Base-by-base conservation (phyloP, 768 basidiomycete species). In the Trichaptum fuscoviolaceum region DNA sequence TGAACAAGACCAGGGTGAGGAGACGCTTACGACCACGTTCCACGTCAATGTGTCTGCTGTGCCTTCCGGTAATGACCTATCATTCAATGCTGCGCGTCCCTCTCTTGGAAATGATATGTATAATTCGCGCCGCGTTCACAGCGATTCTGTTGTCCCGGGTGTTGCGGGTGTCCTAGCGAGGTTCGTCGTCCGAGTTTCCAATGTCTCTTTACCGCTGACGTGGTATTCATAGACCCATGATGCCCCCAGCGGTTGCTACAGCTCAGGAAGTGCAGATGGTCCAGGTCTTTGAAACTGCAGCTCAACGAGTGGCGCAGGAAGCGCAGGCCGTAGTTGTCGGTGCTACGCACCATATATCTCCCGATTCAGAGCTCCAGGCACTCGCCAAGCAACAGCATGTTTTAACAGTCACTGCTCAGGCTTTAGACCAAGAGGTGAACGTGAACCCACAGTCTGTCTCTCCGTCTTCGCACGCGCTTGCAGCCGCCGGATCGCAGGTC, bases 361-460 rank as follows among this genome's bases (percentile, higher is more conserved):
- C 78, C 30, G 78, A 76, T 20, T 78, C 76, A 8, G 82, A 88
- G 69, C 74, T 91, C 12, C 85, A 89, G 72, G 87, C 87, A 26
- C 84, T 94, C 64, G 88, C 85, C 63, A 91, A 91, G 75, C 92
- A 93, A 78, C 91, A 90, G 71, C 87, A 92, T 70, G 90, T 93
- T 66, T 81, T 94, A 63, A 85, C 84, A 9, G 78, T 85, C 62
- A 84, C 92, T 2, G 89, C 91, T 17, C 82, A 89, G 69, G 92
- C 91, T 17, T 86, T 92, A 70, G 89, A 91, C 74, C 83, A 85
- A 67, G 91, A 87, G 65, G 81, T 87, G 58, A 83, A 83, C 25
- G 87, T 85, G 35, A 82, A 84, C 58, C 77, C 72, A 42, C 79
- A 78, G n/a, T 81, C 70, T 15, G 64, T 81, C 63, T 71, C 81